Base-by-base conservation (phyloP, 371 early-diverging fungal genomes). In the Mucor saturninus region DNA sequence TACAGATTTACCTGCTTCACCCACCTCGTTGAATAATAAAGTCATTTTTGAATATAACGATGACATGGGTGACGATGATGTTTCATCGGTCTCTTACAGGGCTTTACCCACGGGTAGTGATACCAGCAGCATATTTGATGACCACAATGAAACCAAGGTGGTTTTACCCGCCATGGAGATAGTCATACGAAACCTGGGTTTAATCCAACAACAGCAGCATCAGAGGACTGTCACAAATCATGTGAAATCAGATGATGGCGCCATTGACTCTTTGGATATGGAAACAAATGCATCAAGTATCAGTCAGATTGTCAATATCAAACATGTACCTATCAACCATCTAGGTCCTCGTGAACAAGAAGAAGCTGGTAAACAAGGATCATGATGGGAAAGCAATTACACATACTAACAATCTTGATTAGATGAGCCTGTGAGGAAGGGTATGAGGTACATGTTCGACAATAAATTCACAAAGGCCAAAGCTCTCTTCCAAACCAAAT, bases 401-500 rank as follows among this genome's bases (percentile, higher is more conserved):
- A 42, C 28, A 7, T 6, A 21, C 21, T 21, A 1, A 21, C 21
- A 21, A 21, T 21, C 0, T 28, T 0, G 2, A 10, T 45, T 66
- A 81, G 82, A 81, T 63, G 75, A 76, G 42, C 72, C 74, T 35
- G 71, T 81, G 13, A 39, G 73, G 30, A 69, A 75, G 54, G 82
- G 79, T 5, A 79, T 81, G 71, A 62, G 56, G 3, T 68, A 69
- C 45, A 55, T 81, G 26, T 78, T 81, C 57, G 78, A 81, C 46
- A 81, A 81, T 57, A 75, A 75, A 43, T 81, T 81, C 66, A 81
- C 79, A 79, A 73, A 73, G 38, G 82, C 82, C 7, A 81, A 81
- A 42, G 50, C 62, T 15, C 50, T 74, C 15, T 81, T 81, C 35
- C 75, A 79, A 42, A 68, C 71, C 21, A 21, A 21, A 21, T 21